Conservation (phyloP, 495 filamentous ascomycete species). For the Chaetomium tenue region DNA sequence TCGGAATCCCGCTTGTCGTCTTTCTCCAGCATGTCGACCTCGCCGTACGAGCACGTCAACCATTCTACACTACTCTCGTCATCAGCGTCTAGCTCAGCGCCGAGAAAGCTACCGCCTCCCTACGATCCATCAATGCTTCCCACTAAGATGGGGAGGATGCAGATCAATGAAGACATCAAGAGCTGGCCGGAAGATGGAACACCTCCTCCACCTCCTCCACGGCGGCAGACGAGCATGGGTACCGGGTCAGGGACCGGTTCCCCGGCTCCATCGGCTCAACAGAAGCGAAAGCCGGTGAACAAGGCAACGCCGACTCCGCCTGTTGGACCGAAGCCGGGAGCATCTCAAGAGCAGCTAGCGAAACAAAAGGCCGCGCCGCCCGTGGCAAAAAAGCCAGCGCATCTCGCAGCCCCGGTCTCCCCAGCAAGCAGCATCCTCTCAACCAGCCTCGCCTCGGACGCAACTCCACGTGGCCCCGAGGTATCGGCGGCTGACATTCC, state of each 20-base stretch:
- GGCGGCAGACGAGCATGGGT: slow-evolving; percentile 41
- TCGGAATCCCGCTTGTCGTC: slow-evolving; percentile 47
- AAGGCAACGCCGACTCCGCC: slow-evolving; percentile 35
- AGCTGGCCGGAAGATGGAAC: slow-evolving; percentile 31
- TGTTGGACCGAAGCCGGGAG: slow-evolving; percentile 30
- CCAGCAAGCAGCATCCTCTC: slow-evolving; percentile 34
- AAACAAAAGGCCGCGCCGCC: slow-evolving; percentile 52
- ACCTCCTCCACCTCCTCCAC: slow-evolving; percentile 51
- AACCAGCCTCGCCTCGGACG: slow-evolving; percentile 9
- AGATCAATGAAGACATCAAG: slow-evolving; percentile 37
- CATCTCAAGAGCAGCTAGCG: slow-evolving; percentile 34
- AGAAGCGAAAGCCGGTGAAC: slow-evolving; percentile 25
- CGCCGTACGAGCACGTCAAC: slow-evolving; percentile 50
- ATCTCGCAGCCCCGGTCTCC: slow-evolving; percentile 44
- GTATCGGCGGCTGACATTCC: slow-evolving; percentile 11
- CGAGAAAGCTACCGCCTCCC: slow-evolving; percentile 54
- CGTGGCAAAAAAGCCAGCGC: slow-evolving; percentile 53
- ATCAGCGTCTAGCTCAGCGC: slow-evolving; percentile 41
- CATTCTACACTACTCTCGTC: slow-evolving; percentile 46
- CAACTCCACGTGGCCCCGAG: slow-evolving; percentile 2
- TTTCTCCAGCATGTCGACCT: slow-evolving; percentile 46
- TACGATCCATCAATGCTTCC: slow-evolving; percentile 50
- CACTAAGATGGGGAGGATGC: slow-evolving; percentile 41
- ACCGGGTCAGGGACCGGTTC: slow-evolving; percentile 2
- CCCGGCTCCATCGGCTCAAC: slow-evolving; percentile 11